Conservation (phyloP, 352 stramenopile genomes). For the Globisporangium takayamanum region DNA sequence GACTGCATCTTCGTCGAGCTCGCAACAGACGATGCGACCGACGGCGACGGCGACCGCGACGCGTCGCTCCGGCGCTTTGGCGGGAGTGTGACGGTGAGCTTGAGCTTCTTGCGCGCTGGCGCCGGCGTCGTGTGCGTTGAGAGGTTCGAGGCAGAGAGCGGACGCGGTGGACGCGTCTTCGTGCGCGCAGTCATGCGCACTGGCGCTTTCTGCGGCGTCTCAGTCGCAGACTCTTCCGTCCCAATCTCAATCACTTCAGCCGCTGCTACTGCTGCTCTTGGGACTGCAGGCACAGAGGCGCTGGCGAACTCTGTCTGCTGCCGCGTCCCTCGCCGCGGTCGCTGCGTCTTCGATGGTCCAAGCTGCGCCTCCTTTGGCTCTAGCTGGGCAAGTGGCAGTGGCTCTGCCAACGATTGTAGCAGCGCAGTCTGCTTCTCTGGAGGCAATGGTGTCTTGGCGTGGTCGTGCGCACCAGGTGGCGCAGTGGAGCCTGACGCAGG, state of each 20-base stretch:
- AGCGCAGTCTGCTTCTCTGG: no score
- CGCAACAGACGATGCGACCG: neutral
- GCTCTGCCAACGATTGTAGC: neutral
- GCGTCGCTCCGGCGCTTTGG: neutral
- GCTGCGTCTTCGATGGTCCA: neutral
- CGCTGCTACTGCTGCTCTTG: neutral
- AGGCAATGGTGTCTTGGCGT: no score
- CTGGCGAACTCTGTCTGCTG: neutral
- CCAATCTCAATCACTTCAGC: conserved; percentile 10
- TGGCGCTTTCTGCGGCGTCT: conserved; percentile 6
- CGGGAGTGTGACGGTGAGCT: neutral
- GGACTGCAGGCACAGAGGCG: neutral
- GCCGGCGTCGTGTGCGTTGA: neutral
- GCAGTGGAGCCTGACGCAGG: no score
- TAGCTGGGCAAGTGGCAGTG: neutral
- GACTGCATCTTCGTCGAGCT: neutral
- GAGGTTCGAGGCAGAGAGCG: neutral
- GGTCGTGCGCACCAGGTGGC: no score
- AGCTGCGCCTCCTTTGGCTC: neutral
- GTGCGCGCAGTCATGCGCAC: neutral
- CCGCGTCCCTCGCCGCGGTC: neutral
- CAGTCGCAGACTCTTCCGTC: conserved; percentile 7
- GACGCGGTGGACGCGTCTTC: neutral
- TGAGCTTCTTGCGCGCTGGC: conserved; percentile 8
- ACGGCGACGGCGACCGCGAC: conserved; percentile 1